phyloP scores from a whole-genome alignment of 331 rosid species.

The Quercus phellos region DNA sequence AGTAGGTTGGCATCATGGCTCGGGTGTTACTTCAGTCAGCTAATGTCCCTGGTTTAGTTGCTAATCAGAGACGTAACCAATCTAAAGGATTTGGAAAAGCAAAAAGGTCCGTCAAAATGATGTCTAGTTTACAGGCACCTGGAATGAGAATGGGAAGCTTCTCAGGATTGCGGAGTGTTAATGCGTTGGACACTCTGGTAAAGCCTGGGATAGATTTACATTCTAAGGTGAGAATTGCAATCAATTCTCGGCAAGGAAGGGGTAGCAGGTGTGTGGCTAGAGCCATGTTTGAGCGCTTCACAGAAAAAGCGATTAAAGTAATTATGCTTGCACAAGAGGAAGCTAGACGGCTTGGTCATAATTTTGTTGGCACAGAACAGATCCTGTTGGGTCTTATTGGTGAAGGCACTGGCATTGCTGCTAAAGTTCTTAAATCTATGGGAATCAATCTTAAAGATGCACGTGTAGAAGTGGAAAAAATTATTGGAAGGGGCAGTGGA shows the following conservation, averaged over 20 bases:
- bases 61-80: constrained; percentile 40
- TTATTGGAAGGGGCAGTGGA: constrained; percentile 95
- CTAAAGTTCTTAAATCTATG: constrained; percentile 91
- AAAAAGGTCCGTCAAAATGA: constrained; percentile 53
- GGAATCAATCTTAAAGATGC: constrained; percentile 93
- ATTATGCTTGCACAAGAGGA: constrained; percentile 98
- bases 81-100: constrained; percentile 44
- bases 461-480: constrained; percentile 95
- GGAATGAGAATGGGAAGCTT: constrained; percentile 43
- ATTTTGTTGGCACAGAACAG: constrained; percentile 96
- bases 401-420: constrained; percentile 98
- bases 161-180: constrained; percentile 57
- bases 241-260: constrained; percentile 39
- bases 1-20: constrained; percentile 48
- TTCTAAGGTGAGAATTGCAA: constrained; percentile 40
- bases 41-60: constrained; percentile 46
- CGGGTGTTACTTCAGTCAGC: constrained; percentile 67
- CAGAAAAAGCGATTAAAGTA: constrained; percentile 92
- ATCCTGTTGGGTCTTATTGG: constrained; percentile 90
- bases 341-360: constrained; percentile 94
- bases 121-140: constrained; percentile 33
- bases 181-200: constrained; percentile 50
- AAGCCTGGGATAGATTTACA: constrained; percentile 44
- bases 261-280: constrained; percentile 63
- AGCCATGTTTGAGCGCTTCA: constrained; percentile 98